Conservation (phyloP, 306 rosid genomes). For the Begonia loranthoides region DNA sequence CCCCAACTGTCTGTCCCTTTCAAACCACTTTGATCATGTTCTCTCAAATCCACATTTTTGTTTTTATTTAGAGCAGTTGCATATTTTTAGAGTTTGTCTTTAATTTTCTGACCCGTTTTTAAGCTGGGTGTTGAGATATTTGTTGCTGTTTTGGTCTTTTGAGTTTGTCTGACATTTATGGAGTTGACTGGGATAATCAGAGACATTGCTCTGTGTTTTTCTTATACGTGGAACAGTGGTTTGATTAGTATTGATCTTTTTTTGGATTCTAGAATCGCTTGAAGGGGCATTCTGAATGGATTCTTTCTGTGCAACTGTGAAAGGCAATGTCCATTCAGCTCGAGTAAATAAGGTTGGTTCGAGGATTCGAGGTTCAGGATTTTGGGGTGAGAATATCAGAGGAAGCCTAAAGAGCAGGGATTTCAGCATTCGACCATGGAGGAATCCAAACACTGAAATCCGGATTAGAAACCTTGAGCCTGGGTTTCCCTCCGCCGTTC, state of each 20-base stretch:
- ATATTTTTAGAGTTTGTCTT: neutral
- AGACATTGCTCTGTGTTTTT: neutral
- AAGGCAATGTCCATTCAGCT: constrained; percentile 16
- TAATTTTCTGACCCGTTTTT: too few species aligned
- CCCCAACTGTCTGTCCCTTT: neutral
- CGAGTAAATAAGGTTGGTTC: constrained; percentile 7
- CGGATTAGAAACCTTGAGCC: constrained; percentile 17
- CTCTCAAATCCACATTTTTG: too few species aligned
- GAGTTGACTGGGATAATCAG: neutral
- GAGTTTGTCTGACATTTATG: too few species aligned
- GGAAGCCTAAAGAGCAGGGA: constrained; percentile 21
- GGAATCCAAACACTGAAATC: constrained; percentile 14
- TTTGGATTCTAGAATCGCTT: constrained; percentile 2
- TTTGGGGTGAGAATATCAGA: constrained; percentile 42
- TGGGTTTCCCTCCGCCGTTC: constrained; percentile 24
- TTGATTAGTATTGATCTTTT: neutral
- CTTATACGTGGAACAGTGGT: too few species aligned
- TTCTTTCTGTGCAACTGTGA: constrained; percentile 34
- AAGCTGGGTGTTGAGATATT: too few species aligned
- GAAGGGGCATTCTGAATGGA: constrained; percentile 23
- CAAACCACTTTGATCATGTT: too few species aligned
- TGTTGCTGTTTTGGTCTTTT: too few species aligned
- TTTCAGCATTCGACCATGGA: constrained; percentile 18
- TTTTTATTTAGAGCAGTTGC: too few species aligned
- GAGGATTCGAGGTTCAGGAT: constrained; percentile 20